Evolutionary conservation across 1,284 basidiomycete species (phyloP).

Genomic region (Ustilago nuda): DNA sequence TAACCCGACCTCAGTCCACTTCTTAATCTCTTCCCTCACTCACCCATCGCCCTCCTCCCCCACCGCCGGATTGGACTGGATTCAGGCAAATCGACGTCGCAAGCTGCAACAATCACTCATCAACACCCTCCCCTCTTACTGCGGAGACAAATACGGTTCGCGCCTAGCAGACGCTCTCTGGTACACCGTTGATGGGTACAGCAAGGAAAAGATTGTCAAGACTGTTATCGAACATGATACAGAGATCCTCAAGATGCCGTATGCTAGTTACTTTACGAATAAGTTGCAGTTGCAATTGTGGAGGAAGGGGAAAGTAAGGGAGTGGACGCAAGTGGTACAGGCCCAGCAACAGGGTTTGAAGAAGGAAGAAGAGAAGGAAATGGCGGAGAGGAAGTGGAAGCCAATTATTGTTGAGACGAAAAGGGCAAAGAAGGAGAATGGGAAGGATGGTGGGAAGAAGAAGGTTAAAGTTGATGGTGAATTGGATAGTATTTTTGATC

Average conservation of each 20-base stretch:
- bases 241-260: constrained; percentile 47
- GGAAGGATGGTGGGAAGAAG: constrained; percentile 26
- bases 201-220: constrained; percentile 51
- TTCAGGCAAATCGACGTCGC: constrained; percentile 36
- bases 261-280: constrained; percentile 62
- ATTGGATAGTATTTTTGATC: constrained; percentile 48
- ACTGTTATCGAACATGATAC: constrained; percentile 30
- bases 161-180: constrained; percentile 63
- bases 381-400: not conserved
- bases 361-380: not conserved
- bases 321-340: constrained; percentile 53
- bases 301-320: constrained; percentile 48
- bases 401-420: constrained; percentile 27
- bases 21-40: constrained; percentile 44
- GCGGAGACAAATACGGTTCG: constrained; percentile 64
- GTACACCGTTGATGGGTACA: constrained; percentile 55
- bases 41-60: constrained; percentile 7
- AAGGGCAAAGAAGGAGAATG: constrained; percentile 11
- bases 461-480: constrained; percentile 45
- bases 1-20: constrained; percentile 37
- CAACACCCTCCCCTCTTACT: constrained; percentile 29
- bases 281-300: constrained; percentile 60
- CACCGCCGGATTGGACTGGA: constrained; percentile 1
- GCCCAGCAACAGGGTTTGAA: constrained; percentile 8
- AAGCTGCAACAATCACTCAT: constrained; percentile 37